These are phyloP conservation scores for Colletotrichum sp. DNA, from an alignment of 2,329 filamentous ascomycete species.

Conservation along the genomic window DNA sequence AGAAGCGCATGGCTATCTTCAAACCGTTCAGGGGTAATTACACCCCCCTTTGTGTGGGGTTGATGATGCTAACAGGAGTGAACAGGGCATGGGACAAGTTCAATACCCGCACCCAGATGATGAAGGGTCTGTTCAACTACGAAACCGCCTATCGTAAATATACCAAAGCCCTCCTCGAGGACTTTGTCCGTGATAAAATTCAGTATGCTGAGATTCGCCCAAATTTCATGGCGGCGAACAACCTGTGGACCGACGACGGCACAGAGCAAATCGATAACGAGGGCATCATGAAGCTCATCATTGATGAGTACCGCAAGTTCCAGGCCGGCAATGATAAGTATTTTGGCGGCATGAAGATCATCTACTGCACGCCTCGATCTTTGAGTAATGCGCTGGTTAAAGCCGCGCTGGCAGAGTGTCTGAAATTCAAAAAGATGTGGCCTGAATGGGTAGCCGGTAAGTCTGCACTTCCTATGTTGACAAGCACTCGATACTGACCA, in stretches of 20 bases:
- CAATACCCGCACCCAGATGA: constrained; percentile 72
- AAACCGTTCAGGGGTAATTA: constrained; percentile 59
- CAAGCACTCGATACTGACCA: not conserved
- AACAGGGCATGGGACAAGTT: constrained; percentile 65
- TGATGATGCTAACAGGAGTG: constrained; percentile 1
- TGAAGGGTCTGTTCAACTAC: constrained; percentile 76
- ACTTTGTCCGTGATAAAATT: constrained; percentile 68
- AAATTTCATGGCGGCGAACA: constrained; percentile 70
- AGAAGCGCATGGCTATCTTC: constrained; percentile 59
- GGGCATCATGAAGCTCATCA: constrained; percentile 66
- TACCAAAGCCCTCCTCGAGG: constrained; percentile 62
- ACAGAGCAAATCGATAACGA: constrained; percentile 54
- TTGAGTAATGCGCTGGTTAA: constrained; percentile 55
- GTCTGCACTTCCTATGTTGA: constrained; percentile 13
- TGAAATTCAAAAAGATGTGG: constrained; percentile 62
- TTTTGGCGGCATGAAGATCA: constrained; percentile 72
- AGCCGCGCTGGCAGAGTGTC: constrained; percentile 63
- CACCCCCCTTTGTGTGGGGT: not conserved
- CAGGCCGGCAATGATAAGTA: constrained; percentile 38
- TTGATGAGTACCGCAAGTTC: constrained; percentile 58
- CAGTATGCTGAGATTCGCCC: constrained; percentile 76
- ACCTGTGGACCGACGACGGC: constrained; percentile 65
- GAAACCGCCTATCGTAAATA: constrained; percentile 66
- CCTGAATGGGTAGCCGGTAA: constrained; percentile 68
- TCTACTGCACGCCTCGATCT: constrained; percentile 73